Conservation (phyloP, 345 rosid species). For the Salix koriyanagi region DNA sequence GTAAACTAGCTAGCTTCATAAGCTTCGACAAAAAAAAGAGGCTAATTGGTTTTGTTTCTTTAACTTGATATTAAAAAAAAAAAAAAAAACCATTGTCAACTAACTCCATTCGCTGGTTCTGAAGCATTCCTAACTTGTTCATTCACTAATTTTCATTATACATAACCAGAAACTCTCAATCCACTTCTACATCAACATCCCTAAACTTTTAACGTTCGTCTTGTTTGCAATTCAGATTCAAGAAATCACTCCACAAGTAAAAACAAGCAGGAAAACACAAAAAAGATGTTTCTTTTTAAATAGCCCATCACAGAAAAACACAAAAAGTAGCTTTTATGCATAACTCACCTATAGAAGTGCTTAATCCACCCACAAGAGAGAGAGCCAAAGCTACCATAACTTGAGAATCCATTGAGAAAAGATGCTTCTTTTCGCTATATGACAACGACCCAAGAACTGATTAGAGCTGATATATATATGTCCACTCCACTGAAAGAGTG, state of each 20-base stretch:
- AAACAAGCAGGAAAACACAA: background rate
- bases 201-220: background rate
- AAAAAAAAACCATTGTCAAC: background rate
- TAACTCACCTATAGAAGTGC: slow-evolving; percentile 32
- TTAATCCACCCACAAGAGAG: slow-evolving; percentile 31
- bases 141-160: background rate
- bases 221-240: background rate
- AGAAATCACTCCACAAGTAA: background rate
- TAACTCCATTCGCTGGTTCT: too few relatives aligned
- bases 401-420: slow-evolving; percentile 65
- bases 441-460: background rate
- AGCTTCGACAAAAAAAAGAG: background rate
- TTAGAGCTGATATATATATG: background rate
- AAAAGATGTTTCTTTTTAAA: background rate
- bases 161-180: background rate
- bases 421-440: background rate
- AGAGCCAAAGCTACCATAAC: slow-evolving; percentile 30
- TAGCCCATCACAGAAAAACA: background rate
- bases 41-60: background rate
- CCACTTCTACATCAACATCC: slow-evolving; percentile 1
- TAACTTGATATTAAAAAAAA: background rate
- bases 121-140: background rate
- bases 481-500: slow-evolving; percentile 4
- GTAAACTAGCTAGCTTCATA: background rate
- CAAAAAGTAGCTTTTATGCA: background rate